Base-by-base conservation (phyloP, 2,329 filamentous ascomycete genomes). In the Penicillium sp. region DNA sequence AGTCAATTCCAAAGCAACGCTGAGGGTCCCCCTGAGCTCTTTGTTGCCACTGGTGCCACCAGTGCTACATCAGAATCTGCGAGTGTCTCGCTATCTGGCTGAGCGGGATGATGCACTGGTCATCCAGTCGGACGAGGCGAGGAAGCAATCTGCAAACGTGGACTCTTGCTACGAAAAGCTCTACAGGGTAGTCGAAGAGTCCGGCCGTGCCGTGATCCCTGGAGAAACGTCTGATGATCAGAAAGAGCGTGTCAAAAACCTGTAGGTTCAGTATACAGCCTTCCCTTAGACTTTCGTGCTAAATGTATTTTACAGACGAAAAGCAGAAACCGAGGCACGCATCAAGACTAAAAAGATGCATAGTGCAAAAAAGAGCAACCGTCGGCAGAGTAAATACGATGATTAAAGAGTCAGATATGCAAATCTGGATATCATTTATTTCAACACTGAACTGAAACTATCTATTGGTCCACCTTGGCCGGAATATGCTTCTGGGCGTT, bases 1-100 rank as follows among this genome's bases (percentile, higher is more conserved):
- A 76, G 81, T 86, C 61, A 86, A 84, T 66, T 85, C 84, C 35
- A 87, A 87, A 74, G 84, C 83, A 56, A 86, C 83, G n/a, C 68
- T 87, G 33, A 81, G 79, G 62, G 71, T 87, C 33, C 75, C 81
- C 18, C 69, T 84, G 51, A 70, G 76, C 23, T 68, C 74, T 7
- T 74, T 87, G 42, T 68, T 85, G 12, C 76, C 77, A 11, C 69
- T 82, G 45, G 67, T 87, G 21, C 84, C 84, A 45, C 69, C 68
- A 20, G 63, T 82, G 9, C 71, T 87, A 8, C 83, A 85, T 67
- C 62, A 69, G 46, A 65, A 75, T 26, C 73, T 87, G 54, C 74
- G 75, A 46, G 62, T 71, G 18, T 84, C 79, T 12, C 81, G 82
- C 60, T 85, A 84, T 67, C 74, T 79, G 59, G 79, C 83, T 21